Percentiles rank a stretch among this genome's conserved stretches.
These are phyloP conservation scores for Plasmodium coatneyi DNA, from an alignment of 169 alveolate genomes.

Conservation along the genomic window DNA sequence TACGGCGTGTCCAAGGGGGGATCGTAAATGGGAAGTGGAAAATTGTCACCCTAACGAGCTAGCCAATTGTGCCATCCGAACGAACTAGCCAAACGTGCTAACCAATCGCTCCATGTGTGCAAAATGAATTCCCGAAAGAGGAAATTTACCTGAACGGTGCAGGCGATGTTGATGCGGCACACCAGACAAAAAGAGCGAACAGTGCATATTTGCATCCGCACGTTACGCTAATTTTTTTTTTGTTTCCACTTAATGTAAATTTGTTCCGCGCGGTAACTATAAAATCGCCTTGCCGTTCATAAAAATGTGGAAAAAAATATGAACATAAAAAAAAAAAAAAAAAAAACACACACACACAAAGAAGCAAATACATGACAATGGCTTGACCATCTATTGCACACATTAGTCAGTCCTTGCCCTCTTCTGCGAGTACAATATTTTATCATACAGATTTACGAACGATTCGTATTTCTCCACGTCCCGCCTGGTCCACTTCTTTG, in stretches of 20 bases:
- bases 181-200: not conserved
- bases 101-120: not conserved
- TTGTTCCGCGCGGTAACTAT: not conserved
- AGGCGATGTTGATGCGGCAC: not conserved
- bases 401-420: not conserved
- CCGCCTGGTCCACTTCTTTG: slow-evolving; percentile 53
- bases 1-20: slow-evolving; percentile 55
- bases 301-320: not conserved
- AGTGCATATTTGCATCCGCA: not conserved
- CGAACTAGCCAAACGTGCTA: not conserved
- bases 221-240: not conserved
- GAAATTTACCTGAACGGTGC: not conserved
- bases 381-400: not conserved
- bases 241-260: not conserved
- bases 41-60: too few species aligned
- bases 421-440: slow-evolving; percentile 28
- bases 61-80: not conserved
- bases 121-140: not conserved
- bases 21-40: too few species aligned
- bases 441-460: slow-evolving; percentile 27
- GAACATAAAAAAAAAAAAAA: not conserved
- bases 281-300: slow-evolving; percentile 9
- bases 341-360: not conserved
- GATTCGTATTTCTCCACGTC: slow-evolving; percentile 57
- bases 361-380: not conserved